Percentiles rank a stretch among this genome's conserved stretches.
These are phyloP conservation scores for Dichomitus squalens DNA, from an alignment of 1,284 basidiomycete species.

Conservation along the genomic window DNA sequence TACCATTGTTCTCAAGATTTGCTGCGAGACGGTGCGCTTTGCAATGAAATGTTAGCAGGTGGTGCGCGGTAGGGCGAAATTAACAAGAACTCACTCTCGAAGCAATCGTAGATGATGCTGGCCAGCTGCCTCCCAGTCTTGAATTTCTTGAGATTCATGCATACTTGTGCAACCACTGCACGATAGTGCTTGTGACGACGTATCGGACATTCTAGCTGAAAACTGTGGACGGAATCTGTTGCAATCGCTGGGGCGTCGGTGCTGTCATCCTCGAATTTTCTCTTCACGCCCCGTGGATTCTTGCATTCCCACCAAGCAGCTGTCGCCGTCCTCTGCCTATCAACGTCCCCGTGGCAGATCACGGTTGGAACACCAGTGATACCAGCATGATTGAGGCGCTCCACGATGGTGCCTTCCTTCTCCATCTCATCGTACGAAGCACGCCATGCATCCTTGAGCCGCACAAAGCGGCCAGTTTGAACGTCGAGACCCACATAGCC, in stretches of 20 bases:
- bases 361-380: background rate
- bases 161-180: conserved; percentile 21
- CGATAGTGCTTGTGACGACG: conserved; percentile 5
- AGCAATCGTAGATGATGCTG: background rate
- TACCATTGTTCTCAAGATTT: background rate
- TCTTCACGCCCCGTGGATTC: background rate
- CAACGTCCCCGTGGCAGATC: conserved; percentile 2
- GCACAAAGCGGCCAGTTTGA: background rate
- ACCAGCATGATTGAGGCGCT: background rate
- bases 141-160: conserved; percentile 13
- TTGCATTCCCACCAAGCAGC: background rate
- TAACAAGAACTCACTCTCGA: conserved; percentile 4
- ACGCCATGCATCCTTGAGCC: conserved; percentile 10
- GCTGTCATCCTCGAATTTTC: background rate
- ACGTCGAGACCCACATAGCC: background rate
- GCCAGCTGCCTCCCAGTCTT: background rate
- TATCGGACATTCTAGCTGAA: background rate
- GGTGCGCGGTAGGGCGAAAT: background rate
- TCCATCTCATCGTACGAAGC: background rate
- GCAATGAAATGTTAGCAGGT: background rate
- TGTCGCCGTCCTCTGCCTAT: background rate
- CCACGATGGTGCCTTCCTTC: background rate
- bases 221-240: background rate
- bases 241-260: background rate
- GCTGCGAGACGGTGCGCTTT: background rate